A percentile compares a stretch with the other conserved stretches of the same genome.
Conservation (phyloP, 2,329 filamentous ascomycete genomes). For the Apiospora marii region DNA sequence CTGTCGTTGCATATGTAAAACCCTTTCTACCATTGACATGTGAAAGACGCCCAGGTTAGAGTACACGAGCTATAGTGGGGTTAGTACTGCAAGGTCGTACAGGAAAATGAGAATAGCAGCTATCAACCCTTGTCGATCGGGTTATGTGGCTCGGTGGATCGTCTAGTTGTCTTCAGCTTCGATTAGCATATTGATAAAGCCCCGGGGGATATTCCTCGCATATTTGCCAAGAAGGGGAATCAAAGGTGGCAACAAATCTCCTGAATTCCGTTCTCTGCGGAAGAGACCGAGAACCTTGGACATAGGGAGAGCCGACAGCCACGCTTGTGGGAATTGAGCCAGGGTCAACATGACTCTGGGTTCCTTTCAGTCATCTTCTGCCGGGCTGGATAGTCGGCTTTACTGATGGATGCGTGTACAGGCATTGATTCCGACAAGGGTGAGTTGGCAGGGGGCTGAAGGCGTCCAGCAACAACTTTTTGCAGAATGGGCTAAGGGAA, state of each 20-base stretch:
- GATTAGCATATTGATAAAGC: slow-evolving; percentile 13
- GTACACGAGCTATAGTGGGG: slow-evolving; percentile 19
- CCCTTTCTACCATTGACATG: slow-evolving; percentile 1
- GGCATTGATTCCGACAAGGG: neutral
- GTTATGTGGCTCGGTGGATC: slow-evolving; percentile 20
- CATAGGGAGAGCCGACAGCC: neutral
- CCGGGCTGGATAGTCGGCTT: neutral
- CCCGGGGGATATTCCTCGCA: neutral
- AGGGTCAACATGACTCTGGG: slow-evolving; percentile 5
- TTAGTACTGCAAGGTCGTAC: neutral
- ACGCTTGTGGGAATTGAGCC: neutral
- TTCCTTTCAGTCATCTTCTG: neutral
- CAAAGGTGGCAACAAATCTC: neutral
- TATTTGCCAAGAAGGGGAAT: neutral
- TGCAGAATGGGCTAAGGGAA: neutral
- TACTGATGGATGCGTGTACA: neutral
- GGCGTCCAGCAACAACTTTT: neutral
- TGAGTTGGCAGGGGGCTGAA: neutral
- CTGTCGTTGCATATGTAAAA: slow-evolving; percentile 20
- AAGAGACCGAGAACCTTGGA: slow-evolving; percentile 11
- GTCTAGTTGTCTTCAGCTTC: slow-evolving; percentile 18
- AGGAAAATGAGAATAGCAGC: neutral
- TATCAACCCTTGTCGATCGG: slow-evolving; percentile 8
- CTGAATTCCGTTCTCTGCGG: neutral
- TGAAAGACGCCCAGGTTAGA: neutral